Evolutionary conservation across 176 grass and related monocot genomes (phyloP).

Genomic region (Luzula sylvatica): DNA sequence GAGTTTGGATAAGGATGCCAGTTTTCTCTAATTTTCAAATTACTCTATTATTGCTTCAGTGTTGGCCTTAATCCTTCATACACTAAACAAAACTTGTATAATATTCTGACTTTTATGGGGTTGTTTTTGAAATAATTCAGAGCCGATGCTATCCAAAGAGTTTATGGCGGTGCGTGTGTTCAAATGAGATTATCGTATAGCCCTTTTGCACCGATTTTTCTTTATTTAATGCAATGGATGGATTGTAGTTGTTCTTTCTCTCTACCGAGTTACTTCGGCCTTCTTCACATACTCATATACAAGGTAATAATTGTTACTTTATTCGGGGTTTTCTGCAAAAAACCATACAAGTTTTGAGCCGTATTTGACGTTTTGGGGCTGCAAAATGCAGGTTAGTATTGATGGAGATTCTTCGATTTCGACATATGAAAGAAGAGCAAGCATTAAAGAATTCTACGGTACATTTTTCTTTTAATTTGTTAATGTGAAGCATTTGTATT

Average conservation of each 20-base stretch:
- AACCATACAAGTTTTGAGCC: neutral
- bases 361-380: neutral
- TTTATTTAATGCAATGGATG: slow-evolving; percentile 97
- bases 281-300: slow-evolving; percentile 95
- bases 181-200: slow-evolving; percentile 98
- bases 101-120: slow-evolving; percentile 17
- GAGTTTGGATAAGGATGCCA: too few species aligned
- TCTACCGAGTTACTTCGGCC: slow-evolving; percentile 79
- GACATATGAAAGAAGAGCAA: slow-evolving; percentile 77
- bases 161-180: slow-evolving; percentile 82
- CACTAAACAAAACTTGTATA: neutral
- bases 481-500: slow-evolving; percentile 4
- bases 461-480: neutral
- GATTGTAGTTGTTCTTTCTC: slow-evolving; percentile 76
- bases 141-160: slow-evolving; percentile 84
- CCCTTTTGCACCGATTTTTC: slow-evolving; percentile 90
- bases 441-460: slow-evolving; percentile 92
- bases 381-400: slow-evolving; percentile 59
- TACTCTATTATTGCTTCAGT: slow-evolving; percentile 6
- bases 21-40: neutral
- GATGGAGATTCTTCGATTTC: slow-evolving; percentile 73
- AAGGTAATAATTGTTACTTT: slow-evolving; percentile 36
- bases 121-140: slow-evolving; percentile 29
- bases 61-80: too few species aligned
- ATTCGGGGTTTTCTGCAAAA: neutral